These are phyloP conservation scores for Magnaporthales sp. DNA, from an alignment of 2,329 filamentous ascomycete genomes.

Conservation along the genomic window DNA sequence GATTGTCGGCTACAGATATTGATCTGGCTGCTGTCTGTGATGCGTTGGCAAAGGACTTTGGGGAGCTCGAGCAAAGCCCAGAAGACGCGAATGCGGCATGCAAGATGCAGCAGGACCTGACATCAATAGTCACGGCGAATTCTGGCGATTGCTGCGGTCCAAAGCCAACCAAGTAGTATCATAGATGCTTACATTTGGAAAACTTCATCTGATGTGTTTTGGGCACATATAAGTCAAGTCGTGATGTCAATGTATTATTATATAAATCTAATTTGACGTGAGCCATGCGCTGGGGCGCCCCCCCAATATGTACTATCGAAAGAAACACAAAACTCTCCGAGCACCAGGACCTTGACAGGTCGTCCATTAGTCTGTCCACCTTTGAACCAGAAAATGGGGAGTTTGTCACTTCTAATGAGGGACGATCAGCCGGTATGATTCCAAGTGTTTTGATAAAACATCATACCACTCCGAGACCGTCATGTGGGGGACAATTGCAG, in stretches of 20 bases:
- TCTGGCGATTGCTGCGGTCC: constrained; percentile 47
- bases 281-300: neutral
- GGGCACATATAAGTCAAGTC: neutral
- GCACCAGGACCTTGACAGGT: neutral
- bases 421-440: too few relatives aligned
- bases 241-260: neutral
- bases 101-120: constrained; percentile 32
- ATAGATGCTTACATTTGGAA: neutral
- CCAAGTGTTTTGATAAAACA: neutral
- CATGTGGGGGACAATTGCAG: too few relatives aligned
- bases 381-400: neutral
- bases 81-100: constrained; percentile 17
- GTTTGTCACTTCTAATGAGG: neutral
- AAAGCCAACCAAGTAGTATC: constrained; percentile 19
- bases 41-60: constrained; percentile 44
- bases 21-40: constrained; percentile 56
- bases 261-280: neutral
- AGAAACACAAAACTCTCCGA: neutral
- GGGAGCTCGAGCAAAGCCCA: constrained; percentile 32
- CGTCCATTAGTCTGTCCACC: neutral
- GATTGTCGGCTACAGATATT: constrained; percentile 57
- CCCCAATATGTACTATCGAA: neutral
- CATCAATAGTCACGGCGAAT: constrained; percentile 32
- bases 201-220: neutral
- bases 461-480: neutral